Percentiles rank a stretch among this genome's conserved stretches.
Conservation (phyloP, 192 early-diverging fungal species). For the Coemansia sp. region DNA sequence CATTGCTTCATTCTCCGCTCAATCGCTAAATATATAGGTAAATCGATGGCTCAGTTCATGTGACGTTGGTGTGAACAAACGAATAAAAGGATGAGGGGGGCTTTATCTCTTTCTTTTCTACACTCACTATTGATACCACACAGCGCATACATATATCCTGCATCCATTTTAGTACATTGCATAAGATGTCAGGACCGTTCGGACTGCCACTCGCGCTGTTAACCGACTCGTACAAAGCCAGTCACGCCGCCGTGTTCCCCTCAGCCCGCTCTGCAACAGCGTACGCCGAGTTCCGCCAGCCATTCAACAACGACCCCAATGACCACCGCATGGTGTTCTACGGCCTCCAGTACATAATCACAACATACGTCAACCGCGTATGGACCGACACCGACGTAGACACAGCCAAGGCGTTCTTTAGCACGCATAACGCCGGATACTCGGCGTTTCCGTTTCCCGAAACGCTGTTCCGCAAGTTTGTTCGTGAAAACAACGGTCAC, state of each 20-base stretch:
- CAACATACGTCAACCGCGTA: slow-evolving; percentile 63
- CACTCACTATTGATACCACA: background rate
- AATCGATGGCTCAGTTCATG: no score
- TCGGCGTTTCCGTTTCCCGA: slow-evolving; percentile 72
- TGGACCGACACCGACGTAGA: slow-evolving; percentile 73
- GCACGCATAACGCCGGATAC: slow-evolving; percentile 68
- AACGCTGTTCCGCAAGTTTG: slow-evolving; percentile 71
- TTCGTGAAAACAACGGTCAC: slow-evolving; percentile 76
- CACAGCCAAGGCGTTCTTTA: slow-evolving; percentile 65
- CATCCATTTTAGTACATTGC: background rate
- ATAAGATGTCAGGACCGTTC: slow-evolving; percentile 48
- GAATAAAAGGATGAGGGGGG: no score
- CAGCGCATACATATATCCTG: background rate
- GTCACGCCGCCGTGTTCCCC: slow-evolving; percentile 74
- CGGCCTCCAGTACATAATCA: slow-evolving; percentile 83
- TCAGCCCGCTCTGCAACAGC: slow-evolving; percentile 68
- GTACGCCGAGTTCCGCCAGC: slow-evolving; percentile 76
- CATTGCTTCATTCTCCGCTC: no score
- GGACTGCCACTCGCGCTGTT: slow-evolving; percentile 64
- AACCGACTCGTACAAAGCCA: slow-evolving; percentile 84
- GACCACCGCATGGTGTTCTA: slow-evolving; percentile 80
- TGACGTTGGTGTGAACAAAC: no score
- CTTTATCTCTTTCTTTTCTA: background rate
- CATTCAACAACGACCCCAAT: slow-evolving; percentile 60
- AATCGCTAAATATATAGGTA: no score